Evolutionary conservation across 495 filamentous ascomycete genomes (phyloP).

Genomic region (Lophiotrema nucula): DNA sequence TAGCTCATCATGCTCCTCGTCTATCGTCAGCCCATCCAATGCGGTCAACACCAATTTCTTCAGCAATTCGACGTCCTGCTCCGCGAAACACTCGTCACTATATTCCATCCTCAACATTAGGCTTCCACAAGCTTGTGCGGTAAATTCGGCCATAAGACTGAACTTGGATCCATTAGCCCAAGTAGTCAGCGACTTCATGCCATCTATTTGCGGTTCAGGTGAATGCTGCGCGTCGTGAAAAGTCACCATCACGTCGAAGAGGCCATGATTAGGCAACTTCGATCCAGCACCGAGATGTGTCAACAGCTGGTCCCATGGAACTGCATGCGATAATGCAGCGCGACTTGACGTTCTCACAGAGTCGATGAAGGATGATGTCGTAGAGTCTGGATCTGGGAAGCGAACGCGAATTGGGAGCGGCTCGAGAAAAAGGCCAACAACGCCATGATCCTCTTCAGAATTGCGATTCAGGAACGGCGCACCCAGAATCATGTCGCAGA

Average conservation of each 20-base stretch:
- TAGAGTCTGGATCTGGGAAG: background rate
- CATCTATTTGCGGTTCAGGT: constrained; percentile 17
- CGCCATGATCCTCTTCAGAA: constrained; percentile 33
- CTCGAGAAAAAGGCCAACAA: constrained; percentile 42
- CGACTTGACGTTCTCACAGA: constrained; percentile 26
- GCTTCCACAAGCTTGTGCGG: background rate
- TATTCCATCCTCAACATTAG: constrained; percentile 23
- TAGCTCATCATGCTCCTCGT: too few species aligned
- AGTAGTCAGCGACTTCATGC: constrained; percentile 8
- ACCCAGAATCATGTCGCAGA: constrained; percentile 36
- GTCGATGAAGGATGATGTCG: constrained; percentile 12
- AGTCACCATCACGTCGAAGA: constrained; percentile 42
- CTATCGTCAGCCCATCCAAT: background rate
- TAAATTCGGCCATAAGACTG: constrained; percentile 36
- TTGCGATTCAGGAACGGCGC: constrained; percentile 38
- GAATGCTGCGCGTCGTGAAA: constrained; percentile 31
- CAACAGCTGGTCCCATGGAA: constrained; percentile 35
- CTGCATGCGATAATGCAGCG: constrained; percentile 32
- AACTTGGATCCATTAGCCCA: constrained; percentile 36
- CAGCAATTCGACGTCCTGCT: background rate
- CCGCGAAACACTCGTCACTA: constrained; percentile 3
- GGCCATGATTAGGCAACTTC: constrained; percentile 33
- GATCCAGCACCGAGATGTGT: constrained; percentile 24
- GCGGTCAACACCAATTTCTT: background rate
- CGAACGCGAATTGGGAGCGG: constrained; percentile 40